Conservation (phyloP, 306 rosid species). For the Rubus idaeus region DNA sequence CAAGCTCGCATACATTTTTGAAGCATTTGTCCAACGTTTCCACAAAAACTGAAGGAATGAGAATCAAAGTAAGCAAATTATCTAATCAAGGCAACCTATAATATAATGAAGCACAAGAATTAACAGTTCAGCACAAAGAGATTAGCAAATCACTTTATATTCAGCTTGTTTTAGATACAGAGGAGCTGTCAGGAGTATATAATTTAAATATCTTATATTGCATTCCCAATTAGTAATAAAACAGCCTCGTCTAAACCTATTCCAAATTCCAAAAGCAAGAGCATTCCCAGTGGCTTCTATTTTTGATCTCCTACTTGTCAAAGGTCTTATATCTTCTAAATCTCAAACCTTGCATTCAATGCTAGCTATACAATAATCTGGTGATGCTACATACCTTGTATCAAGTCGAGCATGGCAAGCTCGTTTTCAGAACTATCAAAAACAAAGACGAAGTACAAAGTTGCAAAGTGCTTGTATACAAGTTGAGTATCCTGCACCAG, state of each 20-base stretch:
- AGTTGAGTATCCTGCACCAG: conserved; percentile 73
- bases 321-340: conserved; percentile 1
- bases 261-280: background rate
- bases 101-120: conserved; percentile 2
- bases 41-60: conserved; percentile 74
- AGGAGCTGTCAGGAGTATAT: too few relatives aligned
- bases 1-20: conserved; percentile 95
- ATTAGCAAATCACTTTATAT: background rate
- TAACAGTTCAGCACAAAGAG: background rate
- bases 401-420: conserved; percentile 96
- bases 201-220: background rate
- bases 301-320: background rate
- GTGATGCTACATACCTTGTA: conserved; percentile 62
- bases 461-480: conserved; percentile 91
- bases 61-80: conserved; percentile 28
- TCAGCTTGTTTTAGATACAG: background rate
- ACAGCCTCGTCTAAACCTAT: background rate
- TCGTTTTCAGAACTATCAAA: conserved; percentile 93
- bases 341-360: conserved; percentile 1
- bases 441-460: conserved; percentile 79
- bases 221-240: background rate
- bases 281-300: background rate
- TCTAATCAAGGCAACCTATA: conserved; percentile 13
- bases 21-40: conserved; percentile 97
- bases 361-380: background rate